Conservation (phyloP, 164 flowering plant species). For the Aristolochia contorta region DNA sequence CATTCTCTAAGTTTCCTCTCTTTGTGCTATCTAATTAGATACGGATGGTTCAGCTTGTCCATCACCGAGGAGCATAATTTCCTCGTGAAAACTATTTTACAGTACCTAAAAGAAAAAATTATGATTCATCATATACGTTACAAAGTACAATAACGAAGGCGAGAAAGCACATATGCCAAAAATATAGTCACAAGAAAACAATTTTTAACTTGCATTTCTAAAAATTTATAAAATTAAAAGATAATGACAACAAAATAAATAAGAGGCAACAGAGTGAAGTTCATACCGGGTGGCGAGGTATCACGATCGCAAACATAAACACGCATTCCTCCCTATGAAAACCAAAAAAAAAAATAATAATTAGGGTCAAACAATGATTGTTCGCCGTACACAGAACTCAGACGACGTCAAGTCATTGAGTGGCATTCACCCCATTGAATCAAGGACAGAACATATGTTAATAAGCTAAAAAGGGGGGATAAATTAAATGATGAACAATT, state of each 20-base stretch:
- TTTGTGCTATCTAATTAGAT: no score
- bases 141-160: background rate
- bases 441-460: no score
- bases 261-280: background rate
- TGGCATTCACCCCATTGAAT: no score
- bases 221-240: background rate
- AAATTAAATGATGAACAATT: background rate
- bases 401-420: background rate
- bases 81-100: no score
- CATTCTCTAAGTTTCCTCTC: no score
- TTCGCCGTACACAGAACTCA: background rate
- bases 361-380: background rate
- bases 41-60: no score
- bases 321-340: constrained; percentile 25
- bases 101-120: background rate
- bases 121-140: no score
- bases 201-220: background rate
- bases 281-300: constrained; percentile 20
- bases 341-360: background rate
- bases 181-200: background rate
- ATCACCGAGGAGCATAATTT: no score
- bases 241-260: background rate
- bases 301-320: constrained; percentile 26
- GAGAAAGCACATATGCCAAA: background rate
- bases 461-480: no score